Evolutionary conservation across 805 yeast species (phyloP), one percentile per base, ranked within the genome.

Genomic region (Lachancea nothofagi): DNA sequence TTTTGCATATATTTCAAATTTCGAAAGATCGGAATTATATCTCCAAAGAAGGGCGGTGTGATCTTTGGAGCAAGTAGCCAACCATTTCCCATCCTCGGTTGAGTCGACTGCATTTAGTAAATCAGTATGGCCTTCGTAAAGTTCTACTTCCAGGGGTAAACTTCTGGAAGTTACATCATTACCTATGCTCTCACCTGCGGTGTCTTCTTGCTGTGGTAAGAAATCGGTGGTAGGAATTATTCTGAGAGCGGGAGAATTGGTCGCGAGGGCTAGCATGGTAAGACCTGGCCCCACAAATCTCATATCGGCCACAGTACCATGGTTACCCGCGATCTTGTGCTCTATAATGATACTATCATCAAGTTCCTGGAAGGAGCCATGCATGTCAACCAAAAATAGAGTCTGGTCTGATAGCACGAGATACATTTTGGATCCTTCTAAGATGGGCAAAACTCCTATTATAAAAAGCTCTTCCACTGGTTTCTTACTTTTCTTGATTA

Each of bases 261-360:
- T 90, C 2, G 97, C 97, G 48, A 93, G 61, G 4, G 95, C 97
- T 32, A 90, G 59, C 26, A 70, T 64, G 33, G 70, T 58, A 22
- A 66, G 57, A 10, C 60, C 45, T 6, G 86, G 85, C 0, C 93
- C 93, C 23, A 80, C 81, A 54, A 78, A 82, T 49, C 78, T 75
- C 66, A 88, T 72, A 57, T 90, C 97, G 2, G 96, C 95, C 52
- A 93, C 80, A 19, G 93, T 90, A 42, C 97, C 97, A 63, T 90
- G 96, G 61, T 88, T 88, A 50, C 97, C 97, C 1, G 96, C 93
- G 50, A 88, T 70, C 29, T 77, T 71, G 40, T 78, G 68, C 6
- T 61, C 51, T 2, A 74, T 56, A 14, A 72, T 70, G n/a, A 83
- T 57, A 20, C 49, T 50, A 6, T 53, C 54, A 3, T 53, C 50